These are phyloP conservation scores for Calonectria pseudoreteaudii DNA, from an alignment of 2,329 filamentous ascomycete species.

Conservation along the genomic window DNA sequence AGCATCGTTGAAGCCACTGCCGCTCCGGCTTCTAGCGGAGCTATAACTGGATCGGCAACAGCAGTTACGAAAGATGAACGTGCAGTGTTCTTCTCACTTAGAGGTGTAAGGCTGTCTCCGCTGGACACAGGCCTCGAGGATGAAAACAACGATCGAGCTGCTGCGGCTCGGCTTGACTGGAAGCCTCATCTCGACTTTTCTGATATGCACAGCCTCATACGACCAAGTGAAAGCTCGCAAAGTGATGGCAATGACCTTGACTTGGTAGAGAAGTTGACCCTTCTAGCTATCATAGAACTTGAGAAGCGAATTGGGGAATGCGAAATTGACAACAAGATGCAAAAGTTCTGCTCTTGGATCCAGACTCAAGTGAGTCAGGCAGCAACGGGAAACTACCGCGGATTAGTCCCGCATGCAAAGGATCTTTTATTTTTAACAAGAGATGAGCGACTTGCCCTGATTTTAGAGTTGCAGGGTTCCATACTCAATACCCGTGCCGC, in stretches of 20 bases:
- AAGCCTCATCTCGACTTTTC: background rate
- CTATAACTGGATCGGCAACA: background rate
- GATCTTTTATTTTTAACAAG: background rate
- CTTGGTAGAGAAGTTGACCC: background rate
- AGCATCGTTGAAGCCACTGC: background rate
- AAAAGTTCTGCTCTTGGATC: background rate
- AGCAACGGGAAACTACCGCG: background rate
- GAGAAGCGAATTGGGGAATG: background rate
- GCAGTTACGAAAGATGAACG: background rate
- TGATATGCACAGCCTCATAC: background rate
- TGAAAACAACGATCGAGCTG: background rate
- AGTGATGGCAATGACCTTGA: background rate
- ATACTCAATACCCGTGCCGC: background rate
- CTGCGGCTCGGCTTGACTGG: background rate
- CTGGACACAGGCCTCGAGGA: background rate
- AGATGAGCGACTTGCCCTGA: background rate
- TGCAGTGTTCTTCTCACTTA: background rate
- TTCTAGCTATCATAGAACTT: background rate
- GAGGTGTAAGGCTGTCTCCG: background rate
- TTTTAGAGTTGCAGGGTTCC: background rate
- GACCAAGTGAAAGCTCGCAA: background rate
- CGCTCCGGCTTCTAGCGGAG: background rate
- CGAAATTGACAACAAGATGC: background rate
- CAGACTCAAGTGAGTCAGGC: background rate
- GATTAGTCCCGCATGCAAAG: background rate